phyloP scores from a whole-genome alignment of 805 yeast species.

The Helenozyma rhizophorensis region DNA sequence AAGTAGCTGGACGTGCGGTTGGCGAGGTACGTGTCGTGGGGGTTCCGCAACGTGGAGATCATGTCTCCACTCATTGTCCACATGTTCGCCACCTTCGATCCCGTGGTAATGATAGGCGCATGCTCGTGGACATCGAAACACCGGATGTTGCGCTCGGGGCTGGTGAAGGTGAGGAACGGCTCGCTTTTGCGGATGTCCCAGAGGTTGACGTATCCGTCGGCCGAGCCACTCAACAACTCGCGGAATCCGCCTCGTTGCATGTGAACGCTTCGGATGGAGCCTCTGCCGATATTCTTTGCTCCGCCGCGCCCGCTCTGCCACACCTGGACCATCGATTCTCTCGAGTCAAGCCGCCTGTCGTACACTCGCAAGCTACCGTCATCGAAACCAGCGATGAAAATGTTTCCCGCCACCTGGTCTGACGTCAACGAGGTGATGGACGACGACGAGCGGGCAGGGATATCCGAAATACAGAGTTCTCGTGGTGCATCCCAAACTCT shows the following conservation, averaged over 20 bases:
- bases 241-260: constrained; percentile 97
- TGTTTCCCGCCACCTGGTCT: constrained; percentile 91
- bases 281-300: constrained; percentile 31
- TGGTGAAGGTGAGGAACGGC: constrained; percentile 65
- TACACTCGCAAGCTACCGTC: constrained; percentile 88
- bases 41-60: constrained; percentile 55
- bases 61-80: constrained; percentile 85
- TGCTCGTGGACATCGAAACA: constrained; percentile 88
- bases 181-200: constrained; percentile 85
- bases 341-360: constrained; percentile 79
- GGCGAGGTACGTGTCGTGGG: constrained; percentile 41
- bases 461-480: constrained; percentile 78
- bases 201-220: constrained; percentile 76
- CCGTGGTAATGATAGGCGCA: constrained; percentile 91
- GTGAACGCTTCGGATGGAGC: constrained; percentile 72
- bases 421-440: constrained; percentile 88
- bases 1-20: constrained; percentile 50
- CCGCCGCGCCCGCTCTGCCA: constrained; percentile 50
- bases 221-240: constrained; percentile 78
- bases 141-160: constrained; percentile 51
- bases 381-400: constrained; percentile 86
- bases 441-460: constrained; percentile 87
- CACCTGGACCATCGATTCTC: constrained; percentile 78
- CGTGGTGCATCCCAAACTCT: constrained; percentile 96
- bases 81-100: constrained; percentile 70